Evolutionary conservation across 2,329 filamentous ascomycete species (phyloP).

Genomic region (Pseudofabraea citricarpa): DNA sequence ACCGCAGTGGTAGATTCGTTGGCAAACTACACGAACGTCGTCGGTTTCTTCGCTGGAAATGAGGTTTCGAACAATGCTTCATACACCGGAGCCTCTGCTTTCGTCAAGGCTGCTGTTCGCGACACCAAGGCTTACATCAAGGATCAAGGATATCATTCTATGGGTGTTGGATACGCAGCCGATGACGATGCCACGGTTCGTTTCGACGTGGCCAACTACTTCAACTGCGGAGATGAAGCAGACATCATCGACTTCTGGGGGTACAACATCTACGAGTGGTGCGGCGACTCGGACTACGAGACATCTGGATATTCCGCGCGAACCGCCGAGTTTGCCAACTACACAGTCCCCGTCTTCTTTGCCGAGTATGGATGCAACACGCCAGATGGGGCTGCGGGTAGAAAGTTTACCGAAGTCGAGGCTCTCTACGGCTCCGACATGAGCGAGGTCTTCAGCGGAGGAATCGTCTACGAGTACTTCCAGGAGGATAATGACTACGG

Average conservation of each 20-base stretch:
- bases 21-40: slow-evolving; percentile 77
- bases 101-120: slow-evolving; percentile 94
- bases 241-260: slow-evolving; percentile 91
- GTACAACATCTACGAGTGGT: slow-evolving; percentile 99
- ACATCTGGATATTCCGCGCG: slow-evolving; percentile 76
- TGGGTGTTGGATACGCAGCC: slow-evolving; percentile 91
- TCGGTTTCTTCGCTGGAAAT: slow-evolving; percentile 98
- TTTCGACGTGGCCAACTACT: slow-evolving; percentile 78
- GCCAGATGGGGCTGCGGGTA: slow-evolving; percentile 39
- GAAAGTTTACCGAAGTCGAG: slow-evolving; percentile 78
- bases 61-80: slow-evolving; percentile 85
- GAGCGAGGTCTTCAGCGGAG: slow-evolving; percentile 83
- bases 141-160: slow-evolving; percentile 64
- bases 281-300: slow-evolving; percentile 71
- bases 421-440: slow-evolving; percentile 77
- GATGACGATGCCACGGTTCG: slow-evolving; percentile 86
- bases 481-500: slow-evolving; percentile 86
- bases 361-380: slow-evolving; percentile 96
- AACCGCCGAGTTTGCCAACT: slow-evolving; percentile 78
- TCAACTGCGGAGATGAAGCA: slow-evolving; percentile 73
- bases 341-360: slow-evolving; percentile 93
- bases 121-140: slow-evolving; percentile 94
- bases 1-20: slow-evolving; percentile 76
- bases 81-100: slow-evolving; percentile 86
- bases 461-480: slow-evolving; percentile 98